Conservation (phyloP, 371 early-diverging fungal species). For the Amoeboaphelidium protococcarum region DNA sequence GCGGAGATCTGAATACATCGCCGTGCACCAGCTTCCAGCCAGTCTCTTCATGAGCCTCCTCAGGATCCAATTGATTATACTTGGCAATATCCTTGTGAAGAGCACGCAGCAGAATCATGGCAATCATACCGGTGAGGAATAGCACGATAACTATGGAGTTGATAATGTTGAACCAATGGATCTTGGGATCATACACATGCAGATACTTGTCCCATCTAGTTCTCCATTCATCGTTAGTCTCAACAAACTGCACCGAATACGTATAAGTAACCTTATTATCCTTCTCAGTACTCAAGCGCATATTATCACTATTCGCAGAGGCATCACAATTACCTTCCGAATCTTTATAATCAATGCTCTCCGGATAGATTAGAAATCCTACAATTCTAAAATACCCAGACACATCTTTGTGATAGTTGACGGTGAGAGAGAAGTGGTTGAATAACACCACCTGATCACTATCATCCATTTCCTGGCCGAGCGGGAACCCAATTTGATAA, state of each 20-base stretch:
- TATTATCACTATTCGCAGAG: neutral
- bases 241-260: neutral
- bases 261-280: neutral
- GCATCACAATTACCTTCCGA: neutral
- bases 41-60: slow-evolving; percentile 68
- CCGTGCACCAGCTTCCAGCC: slow-evolving; percentile 76
- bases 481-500: no score
- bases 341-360: neutral
- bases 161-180: slow-evolving; percentile 50
- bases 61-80: slow-evolving; percentile 44
- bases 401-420: no score
- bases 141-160: slow-evolving; percentile 60
- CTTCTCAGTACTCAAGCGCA: neutral
- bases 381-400: slow-evolving; percentile 25
- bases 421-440: no score
- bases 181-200: slow-evolving; percentile 50
- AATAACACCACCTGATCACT: no score
- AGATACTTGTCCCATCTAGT: slow-evolving; percentile 85
- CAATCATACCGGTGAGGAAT: slow-evolving; percentile 67
- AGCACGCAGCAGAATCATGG: slow-evolving; percentile 49
- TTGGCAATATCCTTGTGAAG: slow-evolving; percentile 59
- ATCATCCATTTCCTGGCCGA: no score
- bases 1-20: slow-evolving; percentile 71
- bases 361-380: slow-evolving; percentile 34
- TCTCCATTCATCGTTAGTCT: slow-evolving; percentile 27